Base-by-base conservation (phyloP, 2,329 filamentous ascomycete genomes). In the Pseudopyricularia javanii region DNA sequence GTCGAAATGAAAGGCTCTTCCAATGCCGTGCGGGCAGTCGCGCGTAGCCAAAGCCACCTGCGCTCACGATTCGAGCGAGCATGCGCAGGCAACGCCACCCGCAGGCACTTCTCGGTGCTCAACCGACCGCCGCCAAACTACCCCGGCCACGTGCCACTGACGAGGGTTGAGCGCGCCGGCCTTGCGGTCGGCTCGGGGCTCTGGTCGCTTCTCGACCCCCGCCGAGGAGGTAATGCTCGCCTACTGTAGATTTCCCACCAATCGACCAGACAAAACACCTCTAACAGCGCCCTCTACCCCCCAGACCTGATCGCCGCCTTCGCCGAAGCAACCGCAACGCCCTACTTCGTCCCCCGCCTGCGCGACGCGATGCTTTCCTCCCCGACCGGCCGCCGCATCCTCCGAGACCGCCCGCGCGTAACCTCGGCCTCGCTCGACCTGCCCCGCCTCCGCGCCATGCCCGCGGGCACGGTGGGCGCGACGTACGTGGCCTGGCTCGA, bases 401-500 rank as follows among this genome's bases (percentile, higher is more conserved):
- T 98, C 57, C 87, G 88, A 57, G 87, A 93, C 61, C 84, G 90
- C 12, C 93, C 93, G 3, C 85, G 91, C 57, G 88, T 98, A 58
- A 91, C 85, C 3, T 94, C 89, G 15, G 72, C 88, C 57, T 79
- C 82, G 0, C 73, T 85, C 55, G 66, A 77, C 54, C 74, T 95
- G 22, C 71, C 80, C 2, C 74, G 79, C 55, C 82, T 98, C 33
- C 86, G 91, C 53, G 66, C 74, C 2, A 73, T 96, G 9, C 86
- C 88, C 1, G 66, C 74, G 11, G 85, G 84, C 64, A 86, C 81
- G 2, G 82, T 98, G 9, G 93, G 93, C 24, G 79, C 80, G 47
- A 83, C 85, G 50, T 98, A 97, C 69, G 87, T 84, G 8, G 77
- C 75, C 52, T 98, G 93, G 91, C 77, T 97, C n/a, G 90, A 96